Evolutionary conservation across 2,329 filamentous ascomycete genomes (phyloP), one percentile per base, ranked within the genome.

Genomic region (Colletotrichum camelliae): DNA sequence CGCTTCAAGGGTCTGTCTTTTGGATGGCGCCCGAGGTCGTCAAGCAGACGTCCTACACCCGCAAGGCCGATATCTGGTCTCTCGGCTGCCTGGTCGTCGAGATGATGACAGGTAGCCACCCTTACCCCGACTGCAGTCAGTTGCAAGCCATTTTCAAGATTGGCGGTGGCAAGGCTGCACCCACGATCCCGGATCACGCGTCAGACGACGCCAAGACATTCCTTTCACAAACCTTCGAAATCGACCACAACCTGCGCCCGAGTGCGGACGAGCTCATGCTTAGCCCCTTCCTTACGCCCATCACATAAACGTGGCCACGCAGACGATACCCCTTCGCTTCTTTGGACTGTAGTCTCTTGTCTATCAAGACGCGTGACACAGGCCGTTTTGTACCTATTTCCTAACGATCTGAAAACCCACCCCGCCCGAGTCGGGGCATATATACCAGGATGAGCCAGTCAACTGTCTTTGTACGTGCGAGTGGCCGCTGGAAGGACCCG

Each of bases 21-120:
- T 99, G 97, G 97, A 99, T 99, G 97, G 97, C 97, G 1, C 97
- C 97, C 10, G 97, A 99, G 87, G 97, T 99, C 24, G 97, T 99
- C 77, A 97, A 97, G 81, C 97, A 98, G 86, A 98, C 96, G 4
- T 96, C 96, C 7, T 98, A 99, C 86, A 98, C 96, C 7, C 95
- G 96, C 86, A 98, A 98, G 87, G 97, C 97, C 16, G 97, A 99
- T 82, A 99, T 99, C 80, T 99, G 97, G 97, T 98, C 95, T 61
- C 91, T 99, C 29, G 97, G 97, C 39, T 99, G 97, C 84, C 89
- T 99, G 67, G 95, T 99, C 16, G 96, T 99, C 29, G 97, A 99
- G 88, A 99, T 99, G 97, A 98, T 98, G 90, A 98, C 97, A 15
- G 97, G 97, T 72, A 94, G 93, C 60, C 97, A 98, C 83, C 97